These are phyloP conservation scores for Adansonia madagascariensis DNA, from an alignment of 441 rosid genomes.

Conservation along the genomic window DNA sequence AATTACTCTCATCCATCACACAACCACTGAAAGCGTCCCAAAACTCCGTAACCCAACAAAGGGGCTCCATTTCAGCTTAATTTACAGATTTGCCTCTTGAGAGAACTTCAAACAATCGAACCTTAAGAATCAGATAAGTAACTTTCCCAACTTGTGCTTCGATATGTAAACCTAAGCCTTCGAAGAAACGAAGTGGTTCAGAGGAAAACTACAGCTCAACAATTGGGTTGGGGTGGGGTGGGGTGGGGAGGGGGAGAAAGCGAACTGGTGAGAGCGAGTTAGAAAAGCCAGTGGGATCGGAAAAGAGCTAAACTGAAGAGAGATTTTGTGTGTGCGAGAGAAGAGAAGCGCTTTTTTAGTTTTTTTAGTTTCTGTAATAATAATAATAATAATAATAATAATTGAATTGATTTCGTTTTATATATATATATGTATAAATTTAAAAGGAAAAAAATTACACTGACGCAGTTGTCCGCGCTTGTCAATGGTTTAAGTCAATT, in stretches of 20 bases:
- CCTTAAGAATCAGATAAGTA: constrained; percentile 3
- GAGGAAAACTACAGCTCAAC: background rate
- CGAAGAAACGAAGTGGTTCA: background rate
- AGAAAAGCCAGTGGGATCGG: constrained; percentile 20
- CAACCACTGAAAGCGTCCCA: background rate
- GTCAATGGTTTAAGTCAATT: too few relatives aligned
- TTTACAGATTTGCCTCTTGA: background rate
- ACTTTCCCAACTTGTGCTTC: background rate
- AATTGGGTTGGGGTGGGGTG: background rate
- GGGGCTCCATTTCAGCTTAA: constrained; percentile 22
- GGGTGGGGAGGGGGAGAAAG: background rate
- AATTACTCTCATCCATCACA: constrained; percentile 19
- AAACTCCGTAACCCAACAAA: constrained; percentile 9
- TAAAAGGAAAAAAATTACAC: too few relatives aligned
- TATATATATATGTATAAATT: too few relatives aligned
- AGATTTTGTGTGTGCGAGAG: background rate
- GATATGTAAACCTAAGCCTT: constrained; percentile 19
- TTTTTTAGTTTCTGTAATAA: background rate
- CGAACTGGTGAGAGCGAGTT: background rate
- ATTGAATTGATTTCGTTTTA: too few relatives aligned
- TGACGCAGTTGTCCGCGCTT: too few relatives aligned
- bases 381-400: too few relatives aligned
- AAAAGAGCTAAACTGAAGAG: background rate
- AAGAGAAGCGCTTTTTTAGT: background rate
- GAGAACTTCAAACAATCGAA: constrained; percentile 15